Percentiles rank a stretch among this genome's conserved stretches.
phyloP scores from a whole-genome alignment of 139 green algal genomes.

The Deuterostichococcus epilithicus region DNA sequence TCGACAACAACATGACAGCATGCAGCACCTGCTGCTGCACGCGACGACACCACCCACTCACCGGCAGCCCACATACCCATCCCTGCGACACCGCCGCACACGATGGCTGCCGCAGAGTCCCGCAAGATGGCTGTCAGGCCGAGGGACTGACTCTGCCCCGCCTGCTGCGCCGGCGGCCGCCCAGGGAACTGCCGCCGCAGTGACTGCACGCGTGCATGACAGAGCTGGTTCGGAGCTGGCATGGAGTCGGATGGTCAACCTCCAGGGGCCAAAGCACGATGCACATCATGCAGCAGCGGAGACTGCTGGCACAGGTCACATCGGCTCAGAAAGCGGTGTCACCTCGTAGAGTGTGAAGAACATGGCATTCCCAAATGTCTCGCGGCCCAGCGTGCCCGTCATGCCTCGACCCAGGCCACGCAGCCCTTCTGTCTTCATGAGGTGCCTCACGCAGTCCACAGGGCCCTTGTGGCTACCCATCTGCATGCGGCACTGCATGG shows the following conservation, averaged over 20 bases:
- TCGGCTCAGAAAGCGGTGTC: not conserved
- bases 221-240: not conserved
- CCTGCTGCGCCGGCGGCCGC: not conserved
- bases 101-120: constrained; percentile 47
- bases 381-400: constrained; percentile 54
- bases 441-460: constrained; percentile 41
- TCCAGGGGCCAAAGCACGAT: not conserved
- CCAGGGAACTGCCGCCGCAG: constrained; percentile 23
- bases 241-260: not conserved
- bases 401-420: constrained; percentile 60
- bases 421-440: constrained; percentile 46
- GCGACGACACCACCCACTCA: too few relatives aligned
- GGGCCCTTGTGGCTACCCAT: constrained; percentile 20
- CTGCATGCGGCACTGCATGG: constrained; percentile 56
- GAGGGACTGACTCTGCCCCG: not conserved
- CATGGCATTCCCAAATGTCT: constrained; percentile 73
- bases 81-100: constrained; percentile 63
- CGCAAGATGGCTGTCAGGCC: constrained; percentile 12
- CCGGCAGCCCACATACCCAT: constrained; percentile 37
- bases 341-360: constrained; percentile 72
- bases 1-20: not conserved
- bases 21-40: too few relatives aligned
- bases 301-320: not conserved
- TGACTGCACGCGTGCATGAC: not conserved
- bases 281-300: not conserved